Percentiles rank a stretch among this genome's conserved stretches.
Conservation (phyloP, 2,329 filamentous ascomycete genomes). For the Sordariomycetes sp. region DNA sequence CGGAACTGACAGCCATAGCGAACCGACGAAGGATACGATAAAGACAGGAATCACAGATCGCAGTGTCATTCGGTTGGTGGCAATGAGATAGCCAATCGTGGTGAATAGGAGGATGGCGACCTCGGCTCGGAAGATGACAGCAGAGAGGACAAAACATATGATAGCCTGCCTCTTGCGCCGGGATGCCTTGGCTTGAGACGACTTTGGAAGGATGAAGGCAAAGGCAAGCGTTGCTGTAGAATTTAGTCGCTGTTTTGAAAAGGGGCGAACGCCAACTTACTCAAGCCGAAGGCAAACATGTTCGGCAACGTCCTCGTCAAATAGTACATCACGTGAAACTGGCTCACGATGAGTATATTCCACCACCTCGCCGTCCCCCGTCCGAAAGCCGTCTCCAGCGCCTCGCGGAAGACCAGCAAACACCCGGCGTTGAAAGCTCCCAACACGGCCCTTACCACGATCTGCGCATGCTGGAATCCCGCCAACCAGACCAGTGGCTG, state of each 20-base stretch:
- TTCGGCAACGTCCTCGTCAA: slow-evolving; percentile 87
- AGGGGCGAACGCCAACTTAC: slow-evolving; percentile 36
- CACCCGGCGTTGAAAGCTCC: slow-evolving; percentile 66
- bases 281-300: slow-evolving; percentile 87
- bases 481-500: slow-evolving; percentile 54
- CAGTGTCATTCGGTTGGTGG: slow-evolving; percentile 41
- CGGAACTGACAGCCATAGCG: slow-evolving; percentile 60
- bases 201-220: slow-evolving; percentile 31
- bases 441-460: slow-evolving; percentile 65
- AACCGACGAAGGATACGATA: slow-evolving; percentile 52
- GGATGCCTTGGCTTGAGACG: slow-evolving; percentile 14
- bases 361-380: slow-evolving; percentile 67
- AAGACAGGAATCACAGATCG: slow-evolving; percentile 58
- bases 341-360: slow-evolving; percentile 63
- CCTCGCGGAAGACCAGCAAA: slow-evolving; percentile 55
- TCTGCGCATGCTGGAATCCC: slow-evolving; percentile 44
- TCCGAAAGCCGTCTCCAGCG: slow-evolving; percentile 61
- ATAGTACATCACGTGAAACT: slow-evolving; percentile 93
- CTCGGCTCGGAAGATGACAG: slow-evolving; percentile 83
- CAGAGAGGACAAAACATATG: slow-evolving; percentile 68
- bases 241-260: neutral
- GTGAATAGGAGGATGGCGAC: slow-evolving; percentile 70
- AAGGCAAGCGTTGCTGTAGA: slow-evolving; percentile 55
- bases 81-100: slow-evolving; percentile 55
- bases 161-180: slow-evolving; percentile 54